These are phyloP conservation scores for Cystobasidium pallidum DNA, from an alignment of 1,284 basidiomycete species.

Conservation along the genomic window DNA sequence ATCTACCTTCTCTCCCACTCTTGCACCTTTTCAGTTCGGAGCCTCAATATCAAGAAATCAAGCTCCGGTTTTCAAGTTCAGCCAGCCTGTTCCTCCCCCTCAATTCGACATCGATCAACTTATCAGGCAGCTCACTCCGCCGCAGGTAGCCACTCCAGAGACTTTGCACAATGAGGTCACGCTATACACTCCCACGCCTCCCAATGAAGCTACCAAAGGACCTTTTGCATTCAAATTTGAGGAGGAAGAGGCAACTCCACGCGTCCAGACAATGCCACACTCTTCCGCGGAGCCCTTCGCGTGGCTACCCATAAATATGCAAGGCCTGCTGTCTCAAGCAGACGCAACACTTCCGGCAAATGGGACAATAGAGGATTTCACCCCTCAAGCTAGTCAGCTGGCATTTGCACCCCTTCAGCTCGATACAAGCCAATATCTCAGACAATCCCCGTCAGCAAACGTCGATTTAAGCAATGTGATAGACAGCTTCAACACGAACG, in stretches of 20 bases:
- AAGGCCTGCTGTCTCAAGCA: slow-evolving; percentile 4
- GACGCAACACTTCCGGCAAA: not conserved
- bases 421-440: slow-evolving; percentile 13
- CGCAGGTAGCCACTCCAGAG: not conserved
- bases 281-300: slow-evolving; percentile 2
- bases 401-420: slow-evolving; percentile 25
- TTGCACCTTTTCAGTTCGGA: not conserved
- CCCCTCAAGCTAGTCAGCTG: slow-evolving; percentile 20
- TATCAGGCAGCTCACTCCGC: slow-evolving; percentile 21
- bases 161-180: not conserved
- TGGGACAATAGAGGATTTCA: not conserved
- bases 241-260: not conserved
- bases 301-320: slow-evolving; percentile 20
- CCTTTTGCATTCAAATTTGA: slow-evolving; percentile 3
- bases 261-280: slow-evolving; percentile 1
- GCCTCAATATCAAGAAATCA: not conserved
- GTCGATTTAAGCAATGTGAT: not conserved
- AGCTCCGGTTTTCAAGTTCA: slow-evolving; percentile 12
- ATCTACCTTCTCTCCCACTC: slow-evolving; percentile 1
- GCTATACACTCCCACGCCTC: not conserved
- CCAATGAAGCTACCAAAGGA: not conserved
- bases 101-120: slow-evolving; percentile 28
- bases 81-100: slow-evolving; percentile 15
- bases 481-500: not conserved
- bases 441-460: slow-evolving; percentile 6